A percentile compares a stretch with the other conserved stretches of the same genome.
Evolutionary conservation across 179 eudicot genomes (phyloP).

Genomic region (Silene noctiflora): DNA sequence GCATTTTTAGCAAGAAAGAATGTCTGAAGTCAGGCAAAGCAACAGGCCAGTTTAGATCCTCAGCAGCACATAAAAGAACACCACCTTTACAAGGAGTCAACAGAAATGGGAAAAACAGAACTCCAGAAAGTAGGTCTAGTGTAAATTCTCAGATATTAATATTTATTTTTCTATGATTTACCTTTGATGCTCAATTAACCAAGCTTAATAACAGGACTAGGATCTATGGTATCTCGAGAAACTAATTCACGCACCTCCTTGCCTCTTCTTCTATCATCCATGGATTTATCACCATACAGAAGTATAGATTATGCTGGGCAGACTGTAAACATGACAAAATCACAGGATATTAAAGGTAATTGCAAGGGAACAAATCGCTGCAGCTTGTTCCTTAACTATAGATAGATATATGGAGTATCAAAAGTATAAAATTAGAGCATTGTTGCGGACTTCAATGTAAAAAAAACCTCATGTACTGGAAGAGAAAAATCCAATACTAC

Average conservation of each 20-base stretch:
- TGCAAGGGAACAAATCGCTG: background rate
- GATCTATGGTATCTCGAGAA: background rate
- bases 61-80: constrained; percentile 18
- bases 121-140: constrained; percentile 22
- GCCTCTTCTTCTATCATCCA: constrained; percentile 18
- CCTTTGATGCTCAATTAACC: background rate
- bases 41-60: constrained; percentile 15
- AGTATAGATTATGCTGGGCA: background rate
- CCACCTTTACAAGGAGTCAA: constrained; percentile 13
- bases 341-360: constrained; percentile 23
- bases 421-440: too few relatives aligned
- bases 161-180: background rate
- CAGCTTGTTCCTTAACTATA: too few relatives aligned
- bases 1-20: constrained; percentile 22
- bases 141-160: constrained; percentile 2
- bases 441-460: too few relatives aligned
- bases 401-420: too few relatives aligned
- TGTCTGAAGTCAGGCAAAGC: constrained; percentile 31
- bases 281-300: constrained; percentile 16
- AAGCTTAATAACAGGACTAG: constrained; percentile 18
- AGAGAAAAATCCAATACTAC: too few relatives aligned
- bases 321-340: constrained; percentile 13
- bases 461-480: too few relatives aligned
- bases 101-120: constrained; percentile 12
- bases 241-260: constrained; percentile 1